These are phyloP conservation scores for Hygrocybe coccinea DNA, from an alignment of 768 basidiomycete species.

Conservation along the genomic window DNA sequence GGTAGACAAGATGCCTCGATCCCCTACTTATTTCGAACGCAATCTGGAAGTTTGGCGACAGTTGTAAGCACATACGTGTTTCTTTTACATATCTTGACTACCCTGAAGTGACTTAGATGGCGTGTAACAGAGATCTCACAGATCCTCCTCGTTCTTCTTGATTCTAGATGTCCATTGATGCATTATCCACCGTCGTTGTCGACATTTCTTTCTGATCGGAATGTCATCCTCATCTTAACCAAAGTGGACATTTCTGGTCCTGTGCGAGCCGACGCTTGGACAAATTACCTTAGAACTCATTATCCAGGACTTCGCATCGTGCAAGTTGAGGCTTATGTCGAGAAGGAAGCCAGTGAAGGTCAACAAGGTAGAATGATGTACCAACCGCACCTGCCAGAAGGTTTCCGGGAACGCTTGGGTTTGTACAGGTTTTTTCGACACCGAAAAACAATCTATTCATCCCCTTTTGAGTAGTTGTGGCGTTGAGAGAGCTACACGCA, in stretches of 20 bases:
- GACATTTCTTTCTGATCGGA: conserved; percentile 50
- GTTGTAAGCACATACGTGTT: conserved; percentile 47
- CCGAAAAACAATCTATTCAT: not conserved
- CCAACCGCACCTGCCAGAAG: conserved; percentile 64
- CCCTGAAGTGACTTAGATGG: conserved; percentile 53
- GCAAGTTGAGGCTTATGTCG: conserved; percentile 71
- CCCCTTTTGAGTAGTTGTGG: conserved; percentile 43
- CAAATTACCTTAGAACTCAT: conserved; percentile 46
- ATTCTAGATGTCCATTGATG: conserved; percentile 82
- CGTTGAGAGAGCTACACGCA: conserved; percentile 61
- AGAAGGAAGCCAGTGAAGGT: conserved; percentile 37
- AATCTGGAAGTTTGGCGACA: conserved; percentile 96
- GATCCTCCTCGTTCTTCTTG: conserved; percentile 82
- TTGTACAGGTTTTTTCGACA: not conserved
- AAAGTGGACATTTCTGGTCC: conserved; percentile 84
- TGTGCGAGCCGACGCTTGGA: conserved; percentile 60
- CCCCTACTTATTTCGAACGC: conserved; percentile 79
- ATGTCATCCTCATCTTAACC: conserved; percentile 73
- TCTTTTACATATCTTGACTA: not conserved
- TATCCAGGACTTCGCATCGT: conserved; percentile 60
- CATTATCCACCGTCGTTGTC: conserved; percentile 82
- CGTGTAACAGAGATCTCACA: conserved; percentile 88
- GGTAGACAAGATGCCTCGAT: conserved; percentile 43
- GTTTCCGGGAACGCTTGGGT: conserved; percentile 47
- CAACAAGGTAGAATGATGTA: conserved; percentile 46